phyloP scores from a whole-genome alignment of 176 grass and related monocot species.

The Phoenix dactylifera region DNA sequence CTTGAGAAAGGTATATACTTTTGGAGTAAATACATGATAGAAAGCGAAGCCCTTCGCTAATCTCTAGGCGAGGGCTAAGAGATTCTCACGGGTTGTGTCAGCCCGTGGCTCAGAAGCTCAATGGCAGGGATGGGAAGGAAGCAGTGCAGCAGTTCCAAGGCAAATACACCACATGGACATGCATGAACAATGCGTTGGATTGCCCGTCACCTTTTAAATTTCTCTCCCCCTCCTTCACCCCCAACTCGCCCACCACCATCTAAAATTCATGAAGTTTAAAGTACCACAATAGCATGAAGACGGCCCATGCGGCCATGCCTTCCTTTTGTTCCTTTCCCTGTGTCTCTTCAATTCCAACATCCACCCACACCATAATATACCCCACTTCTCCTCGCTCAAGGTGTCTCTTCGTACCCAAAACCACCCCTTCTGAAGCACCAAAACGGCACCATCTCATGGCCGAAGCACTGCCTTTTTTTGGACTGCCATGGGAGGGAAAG shows the following conservation, averaged over 20 bases:
- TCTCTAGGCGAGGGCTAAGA: no score
- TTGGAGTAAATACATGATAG: no score
- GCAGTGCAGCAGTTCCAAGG: not conserved
- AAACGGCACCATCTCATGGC: not conserved
- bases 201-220: no score
- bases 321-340: not conserved
- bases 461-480: not conserved
- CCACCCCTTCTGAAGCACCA: not conserved
- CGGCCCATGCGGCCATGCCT: not conserved
- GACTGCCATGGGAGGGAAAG: not conserved
- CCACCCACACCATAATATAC: not conserved
- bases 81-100: no score
- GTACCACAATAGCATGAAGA: not conserved
- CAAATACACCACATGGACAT: not conserved
- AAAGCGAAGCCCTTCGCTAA: no score
- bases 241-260: not conserved
- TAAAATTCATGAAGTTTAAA: not conserved
- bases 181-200: not conserved
- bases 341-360: constrained; percentile 3
- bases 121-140: not conserved
- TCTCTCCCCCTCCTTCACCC: not conserved
- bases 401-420: not conserved
- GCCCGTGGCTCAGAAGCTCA: not conserved
- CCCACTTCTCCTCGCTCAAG: not conserved
- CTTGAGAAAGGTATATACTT: no score